These are phyloP conservation scores for Pichia paraexigua DNA, from an alignment of 805 yeast species.

Conservation along the genomic window DNA sequence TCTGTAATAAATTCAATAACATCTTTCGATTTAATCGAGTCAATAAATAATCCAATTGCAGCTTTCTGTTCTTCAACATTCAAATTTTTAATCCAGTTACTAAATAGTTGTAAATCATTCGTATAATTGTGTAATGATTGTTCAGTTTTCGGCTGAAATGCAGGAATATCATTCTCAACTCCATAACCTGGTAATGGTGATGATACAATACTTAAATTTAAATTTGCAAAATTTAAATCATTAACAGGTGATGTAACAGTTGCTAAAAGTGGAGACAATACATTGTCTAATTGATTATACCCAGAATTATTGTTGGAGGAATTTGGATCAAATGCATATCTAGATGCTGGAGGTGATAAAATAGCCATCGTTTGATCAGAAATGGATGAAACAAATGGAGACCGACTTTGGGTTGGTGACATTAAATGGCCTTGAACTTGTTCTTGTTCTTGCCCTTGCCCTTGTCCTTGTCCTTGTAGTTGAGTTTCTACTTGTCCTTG, in stretches of 20 bases:
- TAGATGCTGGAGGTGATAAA: constrained; percentile 35
- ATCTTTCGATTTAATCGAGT: constrained; percentile 37
- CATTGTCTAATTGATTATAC: constrained; percentile 18
- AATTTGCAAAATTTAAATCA: constrained; percentile 6
- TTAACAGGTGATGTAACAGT: constrained; percentile 8
- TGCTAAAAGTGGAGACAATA: constrained; percentile 13
- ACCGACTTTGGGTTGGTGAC: constrained; percentile 6
- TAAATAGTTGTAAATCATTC: constrained; percentile 38
- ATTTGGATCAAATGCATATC: constrained; percentile 28
- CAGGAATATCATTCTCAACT: constrained; percentile 23
- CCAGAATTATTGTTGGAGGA: constrained; percentile 6
- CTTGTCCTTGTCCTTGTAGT: neutral
- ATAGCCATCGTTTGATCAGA: constrained; percentile 28
- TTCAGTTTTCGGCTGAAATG: constrained; percentile 27
- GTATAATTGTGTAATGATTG: constrained; percentile 27
- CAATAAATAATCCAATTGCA: constrained; percentile 41
- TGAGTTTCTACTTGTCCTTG: neutral
- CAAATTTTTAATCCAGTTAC: constrained; percentile 40
- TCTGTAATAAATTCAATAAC: constrained; percentile 15
- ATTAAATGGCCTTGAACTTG: constrained; percentile 4
- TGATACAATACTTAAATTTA: neutral
- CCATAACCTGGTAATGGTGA: constrained; percentile 8
- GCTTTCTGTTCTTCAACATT: constrained; percentile 39
- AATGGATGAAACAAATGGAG: neutral
- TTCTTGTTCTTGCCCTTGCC: neutral